Percentiles rank a stretch among this genome's conserved stretches.
phyloP scores from a whole-genome alignment of 176 grass and related monocot species.

The Musa troglodytarum region DNA sequence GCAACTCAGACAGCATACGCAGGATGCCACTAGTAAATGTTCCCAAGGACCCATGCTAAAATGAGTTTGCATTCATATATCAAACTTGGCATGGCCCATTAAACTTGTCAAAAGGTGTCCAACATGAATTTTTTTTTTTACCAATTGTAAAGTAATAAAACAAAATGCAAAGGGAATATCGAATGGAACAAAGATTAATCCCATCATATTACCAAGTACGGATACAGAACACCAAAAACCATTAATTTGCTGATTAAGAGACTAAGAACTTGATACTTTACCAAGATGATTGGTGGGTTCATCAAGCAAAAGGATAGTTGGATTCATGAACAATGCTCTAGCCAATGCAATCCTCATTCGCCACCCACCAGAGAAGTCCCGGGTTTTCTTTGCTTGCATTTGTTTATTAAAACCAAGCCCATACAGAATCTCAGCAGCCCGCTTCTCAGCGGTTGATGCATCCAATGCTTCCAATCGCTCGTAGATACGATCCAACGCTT shows the following conservation, averaged over 20 bases:
- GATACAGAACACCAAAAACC: not conserved
- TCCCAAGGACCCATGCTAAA: too few relatives aligned
- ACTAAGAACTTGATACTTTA: not conserved
- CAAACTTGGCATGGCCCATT: too few relatives aligned
- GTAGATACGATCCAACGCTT: slow-evolving; percentile 21
- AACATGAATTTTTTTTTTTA: too few relatives aligned
- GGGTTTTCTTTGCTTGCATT: slow-evolving; percentile 25
- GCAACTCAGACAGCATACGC: not conserved
- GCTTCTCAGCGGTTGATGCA: slow-evolving; percentile 22
- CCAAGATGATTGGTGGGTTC: slow-evolving; percentile 31
- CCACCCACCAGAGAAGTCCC: slow-evolving; percentile 25
- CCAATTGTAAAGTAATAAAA: too few relatives aligned
- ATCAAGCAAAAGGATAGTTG: slow-evolving; percentile 29
- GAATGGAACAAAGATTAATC: too few relatives aligned
- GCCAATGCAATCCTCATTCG: slow-evolving; percentile 26
- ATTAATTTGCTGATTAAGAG: not conserved
- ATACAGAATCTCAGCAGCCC: slow-evolving; percentile 25
- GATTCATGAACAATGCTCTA: slow-evolving; percentile 30
- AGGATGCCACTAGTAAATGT: too few relatives aligned
- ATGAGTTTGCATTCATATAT: too few relatives aligned
- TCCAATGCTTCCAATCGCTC: slow-evolving; percentile 24
- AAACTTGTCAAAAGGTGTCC: too few relatives aligned
- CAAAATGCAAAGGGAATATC: too few relatives aligned
- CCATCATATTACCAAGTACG: too few relatives aligned
- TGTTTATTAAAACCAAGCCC: slow-evolving; percentile 29